Conservation (phyloP, 495 filamentous ascomycete genomes). For the Penicillium desertorum region DNA sequence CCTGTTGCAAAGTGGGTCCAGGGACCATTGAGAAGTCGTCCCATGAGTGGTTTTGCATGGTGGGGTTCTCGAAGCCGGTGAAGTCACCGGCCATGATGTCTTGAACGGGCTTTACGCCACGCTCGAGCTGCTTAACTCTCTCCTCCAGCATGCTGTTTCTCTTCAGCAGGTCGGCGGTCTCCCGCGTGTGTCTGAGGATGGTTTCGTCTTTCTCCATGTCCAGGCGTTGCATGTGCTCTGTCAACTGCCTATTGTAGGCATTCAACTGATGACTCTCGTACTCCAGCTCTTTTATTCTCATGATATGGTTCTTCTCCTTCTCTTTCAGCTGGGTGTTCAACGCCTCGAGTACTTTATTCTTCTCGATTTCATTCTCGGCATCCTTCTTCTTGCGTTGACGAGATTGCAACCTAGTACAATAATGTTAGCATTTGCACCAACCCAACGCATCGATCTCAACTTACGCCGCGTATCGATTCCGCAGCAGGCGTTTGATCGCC, state of each 20-base stretch:
- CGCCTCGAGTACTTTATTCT: conserved; percentile 68
- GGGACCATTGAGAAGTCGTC: conserved; percentile 76
- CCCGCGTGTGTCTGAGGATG: conserved; percentile 83
- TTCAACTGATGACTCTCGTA: conserved; percentile 66
- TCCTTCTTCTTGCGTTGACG: conserved; percentile 98
- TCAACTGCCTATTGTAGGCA: conserved; percentile 65
- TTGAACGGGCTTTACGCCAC: conserved; percentile 60
- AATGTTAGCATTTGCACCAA: conserved; percentile 34
- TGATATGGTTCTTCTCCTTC: neutral
- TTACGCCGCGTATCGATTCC: conserved; percentile 96
- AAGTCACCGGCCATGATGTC: conserved; percentile 66
- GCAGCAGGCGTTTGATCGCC: conserved; percentile 83
- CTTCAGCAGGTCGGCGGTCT: conserved; percentile 93
- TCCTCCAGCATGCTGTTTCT: conserved; percentile 87
- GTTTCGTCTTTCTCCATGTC: conserved; percentile 89
- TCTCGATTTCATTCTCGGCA: conserved; percentile 64
- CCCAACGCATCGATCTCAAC: conserved; percentile 31
- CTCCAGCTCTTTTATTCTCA: conserved; percentile 60
- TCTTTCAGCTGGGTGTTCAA: conserved; percentile 31
- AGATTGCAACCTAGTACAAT: conserved; percentile 72
- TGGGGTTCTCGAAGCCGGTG: conserved; percentile 76
- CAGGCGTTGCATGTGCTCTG: conserved; percentile 72
- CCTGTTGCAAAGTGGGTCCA: conserved; percentile 41
- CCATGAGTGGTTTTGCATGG: conserved; percentile 74
- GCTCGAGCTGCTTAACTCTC: conserved; percentile 76